Evolutionary conservation across 2,329 filamentous ascomycete species (phyloP).

Genomic region (Monosporascus sp.): DNA sequence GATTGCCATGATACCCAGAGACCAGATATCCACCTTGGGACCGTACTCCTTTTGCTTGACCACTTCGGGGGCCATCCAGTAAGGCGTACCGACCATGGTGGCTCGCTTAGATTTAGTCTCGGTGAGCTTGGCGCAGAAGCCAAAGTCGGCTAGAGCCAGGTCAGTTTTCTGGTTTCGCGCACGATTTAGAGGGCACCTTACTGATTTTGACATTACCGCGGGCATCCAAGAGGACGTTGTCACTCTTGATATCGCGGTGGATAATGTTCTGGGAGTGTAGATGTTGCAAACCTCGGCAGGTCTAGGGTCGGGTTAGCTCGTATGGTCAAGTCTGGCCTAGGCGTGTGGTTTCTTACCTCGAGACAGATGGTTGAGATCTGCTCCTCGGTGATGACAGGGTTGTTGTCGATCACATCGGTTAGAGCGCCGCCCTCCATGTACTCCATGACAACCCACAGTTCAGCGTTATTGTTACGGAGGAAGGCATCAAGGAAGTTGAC

Average conservation of each 20-base stretch:
- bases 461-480: constrained; percentile 85
- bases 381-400: constrained; percentile 86
- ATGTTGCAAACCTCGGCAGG: constrained; percentile 90
- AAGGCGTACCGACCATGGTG: constrained; percentile 98
- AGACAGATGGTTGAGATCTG: constrained; percentile 96
- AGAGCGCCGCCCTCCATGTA: constrained; percentile 98
- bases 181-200: constrained; percentile 39
- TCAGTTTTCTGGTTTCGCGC: constrained; percentile 25
- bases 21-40: constrained; percentile 98
- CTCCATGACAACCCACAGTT: constrained; percentile 99
- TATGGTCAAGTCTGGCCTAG: no score
- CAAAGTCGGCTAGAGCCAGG: constrained; percentile 76
- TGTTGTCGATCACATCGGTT: constrained; percentile 99
- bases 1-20: constrained; percentile 97
- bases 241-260: constrained; percentile 98
- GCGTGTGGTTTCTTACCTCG: constrained; percentile 59
- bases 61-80: constrained; percentile 99
- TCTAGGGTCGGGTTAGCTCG: constrained; percentile 49
- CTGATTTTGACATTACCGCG: constrained; percentile 97
- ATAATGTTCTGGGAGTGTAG: constrained; percentile 96
- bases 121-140: constrained; percentile 97
- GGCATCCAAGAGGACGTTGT: constrained; percentile 92
- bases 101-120: constrained; percentile 95
- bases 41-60: constrained; percentile 99
- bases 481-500: constrained; percentile 98